Evolutionary conservation across 768 basidiomycete species (phyloP), one percentile per base, ranked within the genome.

Genomic region (Rhodocollybia butyracea): DNA sequence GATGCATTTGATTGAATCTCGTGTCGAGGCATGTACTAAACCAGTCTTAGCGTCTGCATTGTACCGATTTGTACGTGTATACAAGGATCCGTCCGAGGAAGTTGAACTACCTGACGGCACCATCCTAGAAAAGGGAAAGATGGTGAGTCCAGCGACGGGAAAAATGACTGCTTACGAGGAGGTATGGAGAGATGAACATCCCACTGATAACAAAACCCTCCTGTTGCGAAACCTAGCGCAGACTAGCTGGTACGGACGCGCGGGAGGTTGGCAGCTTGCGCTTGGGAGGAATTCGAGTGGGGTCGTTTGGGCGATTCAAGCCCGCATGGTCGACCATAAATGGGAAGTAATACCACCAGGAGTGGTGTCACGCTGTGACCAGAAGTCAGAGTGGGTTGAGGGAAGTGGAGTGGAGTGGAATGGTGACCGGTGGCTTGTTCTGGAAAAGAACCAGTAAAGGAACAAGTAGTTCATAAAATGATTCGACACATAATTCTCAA

Each of bases 101-200:
- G 63, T 60, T n/a, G 56, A 36, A 5, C 57, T 70, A 15, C 60
- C 66, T 3, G 61, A 69, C 57, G 69, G 69, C 3, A 67, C 54
- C 12, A 68, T 64, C 2, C 60, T 72, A 5, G 70, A 71, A 53
- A 59, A 54, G 12, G 71, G 72, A 26, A 64, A 69, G 48, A 72
- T 71, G 71, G 40, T 70, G 5, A 69, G 72, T 51, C 70, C 70
- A 10, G 64, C 46, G 2, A 71, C 69, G 0, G 68, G 66, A 12
- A 56, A 55, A 41, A 29, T 68, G 40, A 64, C 65, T 12, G 5
- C 50, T 6, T 72, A 70, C 46, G 69, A 73, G 54, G 71, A 71
- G 55, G 57, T 68, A 24, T 72, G 72, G 69, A 46, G 55, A 41
- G 71, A 71, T 46, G 65, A 65, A 43, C 39, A 22, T 12, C n/a